Percentiles rank a stretch among this genome's conserved stretches.
Conservation (phyloP, 1,139 yeast species). For the Yamadazyma taylorii region DNA sequence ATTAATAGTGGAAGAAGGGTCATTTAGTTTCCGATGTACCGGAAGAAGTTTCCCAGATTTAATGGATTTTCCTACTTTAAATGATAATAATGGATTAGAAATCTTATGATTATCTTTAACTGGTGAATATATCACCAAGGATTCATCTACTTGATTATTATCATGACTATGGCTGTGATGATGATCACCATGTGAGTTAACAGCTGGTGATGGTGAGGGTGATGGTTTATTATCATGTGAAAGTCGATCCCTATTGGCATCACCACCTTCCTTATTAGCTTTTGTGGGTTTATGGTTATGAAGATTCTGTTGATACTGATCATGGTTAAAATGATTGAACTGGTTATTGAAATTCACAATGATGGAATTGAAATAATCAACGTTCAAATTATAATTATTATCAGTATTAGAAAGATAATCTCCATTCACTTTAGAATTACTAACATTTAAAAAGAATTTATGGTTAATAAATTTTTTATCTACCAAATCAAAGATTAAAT, state of each 20-base stretch:
- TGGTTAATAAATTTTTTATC: constrained; percentile 45
- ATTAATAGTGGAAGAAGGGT: constrained; percentile 13
- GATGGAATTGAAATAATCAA: constrained; percentile 35
- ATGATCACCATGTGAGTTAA: neutral
- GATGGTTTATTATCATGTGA: too few species aligned
- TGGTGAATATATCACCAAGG: constrained; percentile 41
- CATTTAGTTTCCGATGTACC: constrained; percentile 19
- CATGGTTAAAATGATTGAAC: constrained; percentile 19
- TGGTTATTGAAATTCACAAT: constrained; percentile 36
- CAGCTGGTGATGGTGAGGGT: too few species aligned
- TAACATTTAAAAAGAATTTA: constrained; percentile 5
- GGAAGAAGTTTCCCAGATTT: constrained; percentile 34
- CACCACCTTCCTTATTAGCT: too few species aligned
- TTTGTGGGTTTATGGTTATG: constrained; percentile 2
- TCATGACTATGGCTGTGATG: neutral
- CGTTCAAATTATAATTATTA: constrained; percentile 23
- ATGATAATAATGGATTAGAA: constrained; percentile 37
- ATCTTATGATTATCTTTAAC: constrained; percentile 20
- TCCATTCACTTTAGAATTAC: constrained; percentile 4
- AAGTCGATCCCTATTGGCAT: too few species aligned
- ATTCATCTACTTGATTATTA: constrained; percentile 19
- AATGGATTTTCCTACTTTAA: constrained; percentile 35
- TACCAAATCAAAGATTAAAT: constrained; percentile 55
- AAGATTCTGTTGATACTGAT: constrained; percentile 4
- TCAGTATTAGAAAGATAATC: constrained; percentile 20